These are phyloP conservation scores for Aeschynomene evenia DNA, from an alignment of 306 rosid genomes.

Conservation along the genomic window DNA sequence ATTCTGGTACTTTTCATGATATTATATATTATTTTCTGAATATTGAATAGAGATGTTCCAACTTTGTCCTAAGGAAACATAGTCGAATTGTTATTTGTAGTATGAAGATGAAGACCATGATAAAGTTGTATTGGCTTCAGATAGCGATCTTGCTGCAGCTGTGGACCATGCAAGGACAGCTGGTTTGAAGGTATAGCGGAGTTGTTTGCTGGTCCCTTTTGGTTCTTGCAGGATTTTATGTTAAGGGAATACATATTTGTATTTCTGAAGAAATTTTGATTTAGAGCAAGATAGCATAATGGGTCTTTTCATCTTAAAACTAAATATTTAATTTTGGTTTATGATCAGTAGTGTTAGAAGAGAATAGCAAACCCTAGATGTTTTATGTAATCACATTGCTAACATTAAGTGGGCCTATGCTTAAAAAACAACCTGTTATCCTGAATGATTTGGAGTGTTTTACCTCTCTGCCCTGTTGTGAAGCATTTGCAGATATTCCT, in stretches of 20 bases:
- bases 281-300: background rate
- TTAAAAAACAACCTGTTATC: background rate
- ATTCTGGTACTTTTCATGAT: conserved; percentile 62
- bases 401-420: background rate
- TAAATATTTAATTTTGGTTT: background rate
- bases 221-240: background rate
- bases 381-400: background rate
- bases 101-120: conserved; percentile 98
- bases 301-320: background rate
- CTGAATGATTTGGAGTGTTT: background rate
- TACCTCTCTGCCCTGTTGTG: background rate
- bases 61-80: conserved; percentile 16
- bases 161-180: conserved; percentile 88
- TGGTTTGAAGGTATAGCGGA: conserved; percentile 82
- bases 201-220: background rate
- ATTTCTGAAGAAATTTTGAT: background rate
- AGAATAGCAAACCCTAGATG: background rate
- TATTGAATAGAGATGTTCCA: conserved; percentile 6
- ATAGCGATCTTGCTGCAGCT: conserved; percentile 85
- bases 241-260: conserved; percentile 6
- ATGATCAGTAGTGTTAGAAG: background rate
- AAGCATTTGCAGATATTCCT: background rate
- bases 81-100: conserved; percentile 41
- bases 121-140: conserved; percentile 88
- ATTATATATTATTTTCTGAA: conserved; percentile 15